Conservation (phyloP, 805 yeast genomes). For the Suhomyces xylopsoci region DNA sequence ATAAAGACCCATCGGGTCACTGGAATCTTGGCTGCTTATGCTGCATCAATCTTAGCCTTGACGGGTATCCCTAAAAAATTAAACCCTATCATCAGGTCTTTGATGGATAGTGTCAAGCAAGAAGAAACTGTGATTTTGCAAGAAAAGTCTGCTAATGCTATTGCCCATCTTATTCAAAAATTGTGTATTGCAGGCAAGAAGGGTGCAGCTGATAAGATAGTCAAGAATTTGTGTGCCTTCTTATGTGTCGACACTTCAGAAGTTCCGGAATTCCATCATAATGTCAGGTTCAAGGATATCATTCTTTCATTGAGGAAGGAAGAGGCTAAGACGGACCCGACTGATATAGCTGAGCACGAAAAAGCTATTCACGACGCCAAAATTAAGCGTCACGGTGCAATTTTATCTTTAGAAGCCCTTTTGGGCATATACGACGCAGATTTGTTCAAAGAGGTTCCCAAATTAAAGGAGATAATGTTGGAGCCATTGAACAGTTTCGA, state of each 20-base stretch:
- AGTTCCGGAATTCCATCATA: conserved; percentile 85
- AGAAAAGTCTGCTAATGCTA: conserved; percentile 62
- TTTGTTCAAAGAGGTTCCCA: conserved; percentile 62
- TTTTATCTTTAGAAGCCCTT: conserved; percentile 61
- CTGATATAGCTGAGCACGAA: conserved; percentile 59
- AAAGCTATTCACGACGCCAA: conserved; percentile 68
- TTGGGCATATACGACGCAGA: conserved; percentile 50
- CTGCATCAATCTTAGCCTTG: conserved; percentile 67
- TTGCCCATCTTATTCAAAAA: conserved; percentile 60
- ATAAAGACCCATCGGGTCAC: conserved; percentile 49
- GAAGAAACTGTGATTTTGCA: conserved; percentile 71
- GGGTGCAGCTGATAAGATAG: conserved; percentile 83
- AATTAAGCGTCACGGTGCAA: conserved; percentile 82
- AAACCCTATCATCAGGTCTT: conserved; percentile 80
- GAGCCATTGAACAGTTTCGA: conserved; percentile 52
- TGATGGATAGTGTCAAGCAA: conserved; percentile 87
- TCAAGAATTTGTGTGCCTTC: conserved; percentile 87
- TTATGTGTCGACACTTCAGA: conserved; percentile 93
- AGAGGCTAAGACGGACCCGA: conserved; percentile 61
- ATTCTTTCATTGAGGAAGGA: conserved; percentile 79
- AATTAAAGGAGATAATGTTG: conserved; percentile 60
- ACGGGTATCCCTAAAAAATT: conserved; percentile 78
- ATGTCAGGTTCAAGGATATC: conserved; percentile 48
- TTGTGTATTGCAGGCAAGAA: conserved; percentile 55
- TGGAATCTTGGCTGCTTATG: conserved; percentile 69